Percentiles rank a stretch among this genome's conserved stretches.
phyloP scores from a whole-genome alignment of 345 rosid species.

The Microcos paniculata region DNA sequence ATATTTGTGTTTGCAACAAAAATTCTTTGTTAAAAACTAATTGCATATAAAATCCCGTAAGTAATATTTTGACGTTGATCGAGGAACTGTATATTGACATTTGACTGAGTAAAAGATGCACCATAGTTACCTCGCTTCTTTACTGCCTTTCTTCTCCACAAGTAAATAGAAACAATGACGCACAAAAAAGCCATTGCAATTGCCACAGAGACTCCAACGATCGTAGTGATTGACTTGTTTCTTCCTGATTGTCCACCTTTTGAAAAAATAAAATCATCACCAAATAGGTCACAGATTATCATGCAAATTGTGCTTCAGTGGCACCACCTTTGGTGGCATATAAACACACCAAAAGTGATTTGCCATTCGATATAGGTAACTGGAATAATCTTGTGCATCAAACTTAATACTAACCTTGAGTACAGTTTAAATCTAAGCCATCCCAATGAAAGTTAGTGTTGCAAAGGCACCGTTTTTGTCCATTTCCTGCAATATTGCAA shows the following conservation, averaged over 20 bases:
- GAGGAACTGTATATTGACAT: no score
- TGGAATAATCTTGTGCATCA: not conserved
- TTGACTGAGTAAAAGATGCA: no score
- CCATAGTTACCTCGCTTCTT: no score
- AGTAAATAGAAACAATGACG: no score
- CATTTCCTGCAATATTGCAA: not conserved
- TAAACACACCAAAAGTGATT: not conserved
- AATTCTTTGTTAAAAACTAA: not conserved
- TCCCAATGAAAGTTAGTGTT: slow-evolving; percentile 11
- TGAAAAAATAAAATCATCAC: not conserved
- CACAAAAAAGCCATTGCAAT: no score
- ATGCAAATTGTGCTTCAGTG: not conserved
- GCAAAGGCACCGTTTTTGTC: slow-evolving; percentile 18
- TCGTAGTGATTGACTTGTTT: no score
- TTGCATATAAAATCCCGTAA: no score
- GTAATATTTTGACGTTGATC: no score
- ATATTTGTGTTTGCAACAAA: not conserved
- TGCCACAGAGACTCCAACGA: no score
- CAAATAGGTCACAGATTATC: not conserved
- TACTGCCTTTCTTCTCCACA: no score
- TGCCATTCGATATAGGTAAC: not conserved
- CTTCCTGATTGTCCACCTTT: no score
- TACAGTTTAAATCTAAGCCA: slow-evolving; percentile 4
- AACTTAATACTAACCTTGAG: slow-evolving; percentile 7
- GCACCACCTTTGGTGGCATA: not conserved